Base-by-base conservation (phyloP, 106 monocot species). In the Phalaenopsis aphrodite region DNA sequence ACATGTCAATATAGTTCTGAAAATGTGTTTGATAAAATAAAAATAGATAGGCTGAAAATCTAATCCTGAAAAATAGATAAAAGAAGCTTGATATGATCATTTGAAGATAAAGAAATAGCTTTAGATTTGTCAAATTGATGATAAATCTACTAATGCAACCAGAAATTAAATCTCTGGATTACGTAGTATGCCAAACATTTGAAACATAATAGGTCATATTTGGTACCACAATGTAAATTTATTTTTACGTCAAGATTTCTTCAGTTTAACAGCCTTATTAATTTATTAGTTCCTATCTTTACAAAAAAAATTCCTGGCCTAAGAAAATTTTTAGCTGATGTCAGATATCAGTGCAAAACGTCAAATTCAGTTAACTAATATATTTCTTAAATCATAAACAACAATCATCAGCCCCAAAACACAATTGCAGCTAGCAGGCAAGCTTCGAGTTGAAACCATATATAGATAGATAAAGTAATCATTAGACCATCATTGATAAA, bases 21-120 rank as follows among this genome's bases (percentile, higher is more conserved):
- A 69, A 69, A 36, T 69, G 5, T n/a, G 69, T 74, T 45, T 36
- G 15, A 43, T 74, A 45, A 74, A 74, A 74, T 74, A 45, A 8
- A 45, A 45, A n/a, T 74, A 45, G 41, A 69, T 39, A 1, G n/a
- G 37, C 21, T 61, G 5, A n/a, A 21, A 61, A 61, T 6, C 21
- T 7, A 61, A 52, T 61, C 8, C 5, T n/a, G 10, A 61, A 61
- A 61, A n/a, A 6, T n/a, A 5, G 4, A 5, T n/a, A 21, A 61
- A 8, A 21, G 21, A n/a, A 61, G 61, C 19, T 61, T 61, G 61
- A 61, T 18, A 1, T 57, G 57, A 4, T 48, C 10, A 9, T 48
- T 11, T 48, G 0, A 48, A 48, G 48, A 48, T 48, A 48, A 48
- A 7, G 7, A 6, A 48, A 48, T 48, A 6, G 18, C 4, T 15